Evolutionary conservation across 2,329 filamentous ascomycete genomes (phyloP).

Genomic region (Claviceps sp.): DNA sequence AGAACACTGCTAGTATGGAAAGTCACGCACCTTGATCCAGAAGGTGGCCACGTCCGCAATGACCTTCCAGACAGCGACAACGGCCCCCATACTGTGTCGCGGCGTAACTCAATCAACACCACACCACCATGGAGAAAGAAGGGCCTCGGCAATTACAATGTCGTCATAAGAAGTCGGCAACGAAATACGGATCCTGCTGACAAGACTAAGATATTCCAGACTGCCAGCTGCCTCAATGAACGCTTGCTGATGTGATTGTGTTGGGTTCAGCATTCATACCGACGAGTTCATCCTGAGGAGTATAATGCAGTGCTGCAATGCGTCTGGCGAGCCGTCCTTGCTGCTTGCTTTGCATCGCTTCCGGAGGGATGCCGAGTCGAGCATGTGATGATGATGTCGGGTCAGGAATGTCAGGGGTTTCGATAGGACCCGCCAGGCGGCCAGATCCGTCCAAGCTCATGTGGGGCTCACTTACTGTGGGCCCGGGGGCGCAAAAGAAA

Average conservation of each 20-base stretch:
- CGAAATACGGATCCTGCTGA: not conserved
- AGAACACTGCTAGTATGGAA: not conserved
- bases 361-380: not conserved
- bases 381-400: constrained; percentile 19
- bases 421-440: no score
- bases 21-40: constrained; percentile 42
- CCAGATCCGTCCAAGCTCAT: no score
- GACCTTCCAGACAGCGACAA: constrained; percentile 40
- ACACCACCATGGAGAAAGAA: constrained; percentile 1
- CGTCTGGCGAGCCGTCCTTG: not conserved
- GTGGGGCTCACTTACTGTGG: no score
- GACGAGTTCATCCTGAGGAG: not conserved
- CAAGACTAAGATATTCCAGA: not conserved
- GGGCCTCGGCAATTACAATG: not conserved
- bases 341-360: not conserved
- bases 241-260: not conserved
- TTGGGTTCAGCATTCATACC: not conserved
- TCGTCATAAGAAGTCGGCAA: not conserved
- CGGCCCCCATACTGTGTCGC: constrained; percentile 28
- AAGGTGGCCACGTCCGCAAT: constrained; percentile 47
- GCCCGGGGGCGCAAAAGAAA: no score
- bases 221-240: not conserved
- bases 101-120: constrained; percentile 18
- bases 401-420: not conserved
- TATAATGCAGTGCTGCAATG: not conserved